Conservation (phyloP, 2,329 filamentous ascomycete genomes). For the Zasmidium cellare region DNA sequence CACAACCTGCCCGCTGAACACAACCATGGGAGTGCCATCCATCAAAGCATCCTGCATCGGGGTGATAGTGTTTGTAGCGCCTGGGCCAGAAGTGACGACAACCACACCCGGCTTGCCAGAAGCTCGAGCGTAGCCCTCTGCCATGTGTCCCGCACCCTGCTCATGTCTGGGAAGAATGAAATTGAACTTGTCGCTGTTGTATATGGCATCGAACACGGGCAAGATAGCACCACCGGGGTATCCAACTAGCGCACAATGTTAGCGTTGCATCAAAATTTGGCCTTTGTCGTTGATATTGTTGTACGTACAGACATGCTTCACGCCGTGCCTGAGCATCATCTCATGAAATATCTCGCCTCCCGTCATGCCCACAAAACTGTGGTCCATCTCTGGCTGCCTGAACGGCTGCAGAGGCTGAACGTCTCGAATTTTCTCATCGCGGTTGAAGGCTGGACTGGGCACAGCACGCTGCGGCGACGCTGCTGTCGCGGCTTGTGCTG, state of each 20-base stretch:
- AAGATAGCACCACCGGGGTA: slow-evolving; percentile 96
- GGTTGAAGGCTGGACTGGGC: slow-evolving; percentile 53
- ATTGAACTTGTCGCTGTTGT: slow-evolving; percentile 95
- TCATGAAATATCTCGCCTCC: slow-evolving; percentile 98
- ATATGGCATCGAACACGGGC: slow-evolving; percentile 97
- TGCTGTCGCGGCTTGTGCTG: slow-evolving; percentile 44
- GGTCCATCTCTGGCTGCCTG: slow-evolving; percentile 52
- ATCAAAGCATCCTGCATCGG: slow-evolving; percentile 95
- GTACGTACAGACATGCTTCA: slow-evolving; percentile 89
- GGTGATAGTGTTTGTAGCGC: slow-evolving; percentile 94
- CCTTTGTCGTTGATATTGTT: background rate
- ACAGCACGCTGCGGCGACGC: slow-evolving; percentile 39
- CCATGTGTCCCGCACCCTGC: slow-evolving; percentile 98
- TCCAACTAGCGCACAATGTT: slow-evolving; percentile 42
- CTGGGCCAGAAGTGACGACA: slow-evolving; percentile 92
- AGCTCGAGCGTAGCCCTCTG: slow-evolving; percentile 91
- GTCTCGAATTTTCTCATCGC: slow-evolving; percentile 41
- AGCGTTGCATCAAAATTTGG: slow-evolving; percentile 8
- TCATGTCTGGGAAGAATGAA: slow-evolving; percentile 95
- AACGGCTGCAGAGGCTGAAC: slow-evolving; percentile 49
- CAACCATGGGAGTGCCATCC: slow-evolving; percentile 93
- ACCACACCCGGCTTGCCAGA: slow-evolving; percentile 94
- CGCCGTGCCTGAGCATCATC: slow-evolving; percentile 92
- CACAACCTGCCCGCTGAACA: slow-evolving; percentile 90
- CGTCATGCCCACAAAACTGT: slow-evolving; percentile 83